Conservation (phyloP, 2,329 filamentous ascomycete genomes). For the Chrysosporium keratinophilum region DNA sequence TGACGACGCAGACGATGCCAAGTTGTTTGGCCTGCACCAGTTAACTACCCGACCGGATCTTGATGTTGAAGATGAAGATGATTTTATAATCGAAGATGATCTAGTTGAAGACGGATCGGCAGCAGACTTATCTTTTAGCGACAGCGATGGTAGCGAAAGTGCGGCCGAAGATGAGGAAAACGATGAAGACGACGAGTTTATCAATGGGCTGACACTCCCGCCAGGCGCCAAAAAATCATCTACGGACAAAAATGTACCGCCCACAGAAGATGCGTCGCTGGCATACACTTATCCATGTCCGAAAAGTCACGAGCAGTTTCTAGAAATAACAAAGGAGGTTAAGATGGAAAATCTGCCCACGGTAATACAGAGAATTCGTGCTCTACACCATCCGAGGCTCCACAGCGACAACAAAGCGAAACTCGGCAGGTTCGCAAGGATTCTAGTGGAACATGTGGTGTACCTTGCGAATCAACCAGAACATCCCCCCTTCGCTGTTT, state of each 20-base stretch:
- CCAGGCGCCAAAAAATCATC: conserved; percentile 36
- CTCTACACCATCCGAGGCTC: conserved; percentile 83
- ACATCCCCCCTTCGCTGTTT: conserved; percentile 51
- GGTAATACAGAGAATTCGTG: conserved; percentile 79
- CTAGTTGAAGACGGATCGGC: conserved; percentile 71
- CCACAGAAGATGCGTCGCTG: conserved; percentile 35
- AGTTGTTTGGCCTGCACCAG: conserved; percentile 53
- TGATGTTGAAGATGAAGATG: conserved; percentile 84
- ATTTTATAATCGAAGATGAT: conserved; percentile 83
- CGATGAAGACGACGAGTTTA: conserved; percentile 57
- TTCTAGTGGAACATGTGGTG: conserved; percentile 47
- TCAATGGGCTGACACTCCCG: conserved; percentile 51
- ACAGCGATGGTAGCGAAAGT: conserved; percentile 35
- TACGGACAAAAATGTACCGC: neutral
- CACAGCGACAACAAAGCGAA: conserved; percentile 75
- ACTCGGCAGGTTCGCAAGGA: conserved; percentile 47
- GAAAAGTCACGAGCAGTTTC: conserved; percentile 61
- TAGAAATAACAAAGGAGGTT: conserved; percentile 53
- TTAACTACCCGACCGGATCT: conserved; percentile 37
- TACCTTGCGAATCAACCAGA: conserved; percentile 44
- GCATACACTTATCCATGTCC: conserved; percentile 84
- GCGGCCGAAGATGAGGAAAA: conserved; percentile 50
- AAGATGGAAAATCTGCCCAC: conserved; percentile 58
- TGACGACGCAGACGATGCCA: conserved; percentile 46
- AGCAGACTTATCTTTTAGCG: conserved; percentile 33